phyloP scores from a whole-genome alignment of 2,329 filamentous ascomycete genomes.

The Fusarium compactum region DNA sequence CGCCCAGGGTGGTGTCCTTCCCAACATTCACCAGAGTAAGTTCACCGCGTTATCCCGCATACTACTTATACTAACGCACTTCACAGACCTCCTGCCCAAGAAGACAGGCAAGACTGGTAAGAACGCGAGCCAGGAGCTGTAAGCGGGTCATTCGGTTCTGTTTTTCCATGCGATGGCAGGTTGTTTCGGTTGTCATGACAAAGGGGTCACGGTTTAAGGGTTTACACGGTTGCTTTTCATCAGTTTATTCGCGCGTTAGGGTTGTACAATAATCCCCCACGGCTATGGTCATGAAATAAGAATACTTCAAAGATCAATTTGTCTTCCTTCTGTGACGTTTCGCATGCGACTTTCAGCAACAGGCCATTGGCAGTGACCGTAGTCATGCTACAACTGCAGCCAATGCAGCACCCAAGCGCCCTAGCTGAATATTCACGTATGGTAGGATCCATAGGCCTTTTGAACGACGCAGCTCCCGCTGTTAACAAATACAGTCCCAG shows the following conservation, averaged over 20 bases:
- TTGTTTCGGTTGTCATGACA: constrained; percentile 84
- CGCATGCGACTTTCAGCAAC: not conserved
- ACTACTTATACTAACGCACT: constrained; percentile 53
- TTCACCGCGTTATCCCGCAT: constrained; percentile 41
- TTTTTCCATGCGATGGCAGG: constrained; percentile 69
- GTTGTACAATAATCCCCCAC: constrained; percentile 80
- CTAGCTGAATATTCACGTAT: accelerated
- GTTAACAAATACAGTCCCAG: not conserved
- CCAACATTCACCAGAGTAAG: constrained; percentile 97
- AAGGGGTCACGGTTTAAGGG: constrained; percentile 82
- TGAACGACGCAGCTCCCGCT: not conserved
- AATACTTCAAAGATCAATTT: constrained; percentile 60
- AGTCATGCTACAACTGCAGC: not conserved
- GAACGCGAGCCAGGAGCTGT: constrained; percentile 94
- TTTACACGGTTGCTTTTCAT: constrained; percentile 70
- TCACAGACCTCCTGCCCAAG: constrained; percentile 93
- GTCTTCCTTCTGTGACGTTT: not conserved
- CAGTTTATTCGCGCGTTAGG: constrained; percentile 65
- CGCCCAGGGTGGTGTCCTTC: constrained; percentile 95
- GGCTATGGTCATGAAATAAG: constrained; percentile 75
- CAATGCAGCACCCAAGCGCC: not conserved
- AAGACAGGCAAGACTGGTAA: constrained; percentile 97
- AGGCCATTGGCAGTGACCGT: not conserved
- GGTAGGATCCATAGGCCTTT: no score
- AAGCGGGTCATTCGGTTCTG: constrained; percentile 65